phyloP scores from a whole-genome alignment of 208 protist species.

The Acanthamoeba quina region DNA sequence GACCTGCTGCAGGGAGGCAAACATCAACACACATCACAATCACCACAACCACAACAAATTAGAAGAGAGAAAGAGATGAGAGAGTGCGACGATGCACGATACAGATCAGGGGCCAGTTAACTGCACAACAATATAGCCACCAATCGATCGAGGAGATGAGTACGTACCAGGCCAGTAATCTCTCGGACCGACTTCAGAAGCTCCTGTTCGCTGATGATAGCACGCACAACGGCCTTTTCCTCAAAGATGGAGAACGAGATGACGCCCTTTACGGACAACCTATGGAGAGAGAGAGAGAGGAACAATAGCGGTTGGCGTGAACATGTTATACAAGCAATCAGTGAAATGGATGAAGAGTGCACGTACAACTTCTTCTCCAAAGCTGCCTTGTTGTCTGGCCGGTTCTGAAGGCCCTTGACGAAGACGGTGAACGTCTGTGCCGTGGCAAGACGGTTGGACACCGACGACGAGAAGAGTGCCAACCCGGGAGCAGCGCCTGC shows the following conservation, averaged over 20 bases:
- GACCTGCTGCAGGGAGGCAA: neutral
- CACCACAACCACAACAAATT: too few species aligned
- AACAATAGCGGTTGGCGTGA: neutral
- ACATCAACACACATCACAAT: neutral
- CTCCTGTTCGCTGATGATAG: conserved; percentile 33
- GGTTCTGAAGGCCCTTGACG: conserved; percentile 31
- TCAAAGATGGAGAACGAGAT: conserved; percentile 46
- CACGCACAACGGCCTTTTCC: conserved; percentile 38
- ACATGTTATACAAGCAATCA: neutral
- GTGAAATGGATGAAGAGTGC: neutral
- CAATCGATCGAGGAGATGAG: neutral
- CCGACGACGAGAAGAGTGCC: conserved; percentile 1
- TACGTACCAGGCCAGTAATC: conserved; percentile 10
- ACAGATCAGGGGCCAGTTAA: neutral
- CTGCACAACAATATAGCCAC: too few species aligned
- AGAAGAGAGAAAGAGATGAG: neutral
- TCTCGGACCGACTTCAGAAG: conserved; percentile 10
- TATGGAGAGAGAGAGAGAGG: neutral
- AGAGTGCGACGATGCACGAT: neutral
- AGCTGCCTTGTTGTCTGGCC: conserved; percentile 1
- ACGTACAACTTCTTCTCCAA: conserved; percentile 43
- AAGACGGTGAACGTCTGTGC: conserved; percentile 43
- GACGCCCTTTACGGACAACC: conserved; percentile 8
- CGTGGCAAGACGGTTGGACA: conserved; percentile 8
- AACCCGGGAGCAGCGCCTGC: neutral